These are phyloP conservation scores for Neonectria ditissima DNA, from an alignment of 2,329 filamentous ascomycete genomes.

Conservation along the genomic window DNA sequence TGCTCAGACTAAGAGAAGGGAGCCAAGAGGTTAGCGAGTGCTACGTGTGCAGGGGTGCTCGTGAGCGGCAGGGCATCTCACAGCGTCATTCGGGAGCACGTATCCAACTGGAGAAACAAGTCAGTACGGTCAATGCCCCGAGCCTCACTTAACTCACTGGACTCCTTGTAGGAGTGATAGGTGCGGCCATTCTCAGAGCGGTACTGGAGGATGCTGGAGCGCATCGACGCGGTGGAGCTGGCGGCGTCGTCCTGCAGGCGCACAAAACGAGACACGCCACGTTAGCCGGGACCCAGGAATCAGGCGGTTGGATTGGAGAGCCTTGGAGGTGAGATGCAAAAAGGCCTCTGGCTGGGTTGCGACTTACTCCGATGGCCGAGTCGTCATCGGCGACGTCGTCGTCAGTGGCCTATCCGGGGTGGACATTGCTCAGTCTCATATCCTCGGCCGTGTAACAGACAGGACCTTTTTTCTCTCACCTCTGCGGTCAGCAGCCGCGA, in stretches of 20 bases:
- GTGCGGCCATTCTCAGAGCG: conserved; percentile 54
- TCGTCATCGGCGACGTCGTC: conserved; percentile 35
- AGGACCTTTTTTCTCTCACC: conserved; percentile 21
- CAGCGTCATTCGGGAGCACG: conserved; percentile 48
- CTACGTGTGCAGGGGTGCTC: not conserved
- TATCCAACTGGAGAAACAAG: conserved; percentile 36
- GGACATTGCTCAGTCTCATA: not conserved
- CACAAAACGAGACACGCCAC: conserved; percentile 7
- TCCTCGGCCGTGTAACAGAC: not conserved
- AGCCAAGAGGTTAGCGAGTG: conserved; percentile 26
- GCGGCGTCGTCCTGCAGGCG: conserved; percentile 39
- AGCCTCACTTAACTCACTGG: conserved; percentile 36
- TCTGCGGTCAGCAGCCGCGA: conserved; percentile 29
- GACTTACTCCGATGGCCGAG: conserved; percentile 41
- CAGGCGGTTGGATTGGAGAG: not conserved
- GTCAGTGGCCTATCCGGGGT: not conserved
- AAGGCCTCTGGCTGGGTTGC: not conserved
- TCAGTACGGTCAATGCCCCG: not conserved
- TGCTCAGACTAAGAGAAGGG: conserved; percentile 42
- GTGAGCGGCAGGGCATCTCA: conserved; percentile 19
- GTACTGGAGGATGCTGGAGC: conserved; percentile 52
- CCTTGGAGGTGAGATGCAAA: not conserved
- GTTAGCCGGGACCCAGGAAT: not conserved
- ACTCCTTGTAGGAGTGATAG: conserved; percentile 50
- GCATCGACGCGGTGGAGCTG: conserved; percentile 48